Evolutionary conservation across 1,139 yeast genomes (phyloP).

Genomic region (Hanseniaspora uvarum): DNA sequence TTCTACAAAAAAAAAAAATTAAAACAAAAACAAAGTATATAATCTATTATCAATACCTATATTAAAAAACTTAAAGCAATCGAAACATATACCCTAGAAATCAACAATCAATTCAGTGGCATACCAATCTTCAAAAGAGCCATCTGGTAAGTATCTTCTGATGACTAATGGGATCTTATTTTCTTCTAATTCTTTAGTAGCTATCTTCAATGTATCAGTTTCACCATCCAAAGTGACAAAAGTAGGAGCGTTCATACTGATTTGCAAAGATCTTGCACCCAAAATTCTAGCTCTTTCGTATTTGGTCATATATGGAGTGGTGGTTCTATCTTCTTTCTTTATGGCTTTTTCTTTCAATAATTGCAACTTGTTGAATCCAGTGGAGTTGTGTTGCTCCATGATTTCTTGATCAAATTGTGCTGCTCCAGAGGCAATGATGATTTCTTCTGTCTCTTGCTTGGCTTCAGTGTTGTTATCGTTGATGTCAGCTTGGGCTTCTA

Average conservation of each 20-base stretch:
- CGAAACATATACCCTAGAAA: conserved; percentile 35
- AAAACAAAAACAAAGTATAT: background rate
- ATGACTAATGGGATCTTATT: conserved; percentile 90
- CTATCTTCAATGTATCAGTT: conserved; percentile 96
- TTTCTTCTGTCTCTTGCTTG: conserved; percentile 42
- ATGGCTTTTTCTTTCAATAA: conserved; percentile 76
- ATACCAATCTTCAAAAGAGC: conserved; percentile 97
- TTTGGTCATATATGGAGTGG: conserved; percentile 98
- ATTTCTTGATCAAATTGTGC: conserved; percentile 35
- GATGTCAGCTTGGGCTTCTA: conserved; percentile 39
- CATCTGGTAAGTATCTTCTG: conserved; percentile 93
- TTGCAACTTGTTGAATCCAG: conserved; percentile 24
- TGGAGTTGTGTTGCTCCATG: conserved; percentile 37
- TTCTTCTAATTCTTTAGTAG: conserved; percentile 92
- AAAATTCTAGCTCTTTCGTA: conserved; percentile 94
- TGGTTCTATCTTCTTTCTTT: conserved; percentile 75
- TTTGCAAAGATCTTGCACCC: conserved; percentile 93
- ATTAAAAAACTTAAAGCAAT: background rate
- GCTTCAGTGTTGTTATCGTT: conserved; percentile 28
- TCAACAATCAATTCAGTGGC: conserved; percentile 95
- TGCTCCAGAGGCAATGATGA: conserved; percentile 54
- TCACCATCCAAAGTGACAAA: conserved; percentile 97
- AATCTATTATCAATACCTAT: background rate
- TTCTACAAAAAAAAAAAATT: background rate
- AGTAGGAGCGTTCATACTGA: conserved; percentile 96